Base-by-base conservation (phyloP, 495 filamentous ascomycete genomes). In the Aspergillus biplanus region DNA sequence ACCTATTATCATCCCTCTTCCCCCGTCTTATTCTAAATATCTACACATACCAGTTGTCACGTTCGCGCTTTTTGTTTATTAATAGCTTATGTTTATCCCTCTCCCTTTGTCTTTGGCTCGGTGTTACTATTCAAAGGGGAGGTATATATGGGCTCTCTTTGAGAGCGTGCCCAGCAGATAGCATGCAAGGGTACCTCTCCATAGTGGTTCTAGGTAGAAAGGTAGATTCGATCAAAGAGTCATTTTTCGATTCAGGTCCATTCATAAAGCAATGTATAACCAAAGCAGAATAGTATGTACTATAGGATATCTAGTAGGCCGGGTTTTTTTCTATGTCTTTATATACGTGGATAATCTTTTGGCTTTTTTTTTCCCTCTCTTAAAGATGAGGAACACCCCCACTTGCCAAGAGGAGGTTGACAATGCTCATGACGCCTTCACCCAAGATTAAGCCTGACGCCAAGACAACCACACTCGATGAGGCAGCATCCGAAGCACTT, bases 361-460 rank as follows among this genome's bases (percentile, higher is more conserved):
- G 11, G 8, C 15, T 61, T 16, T 8, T 11, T 35, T 15, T 44
- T n/a, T 58, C 35, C 8, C 35, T 11, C 31, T 57, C 15, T 68
- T 69, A 91, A 44, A 93, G 76, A 82, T 94, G 91, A 64, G 92
- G 91, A 59, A 97, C 91, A 11, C 80, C 77, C 21, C 85, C 82
- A 75, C 91, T 94, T 46, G 96, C 91, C 68, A 99, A 82, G 9
- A 89, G 71, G 61, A 99, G 75, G 69, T 97, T 97, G 34, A 95
- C 83, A 68, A 99, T 97, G 69, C 95, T 98, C 58, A 97, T 72
- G 64, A 98, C 86, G 0, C 96, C 96, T 74, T 99, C 96, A 7
- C 96, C 96, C 21, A 99, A 76, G 65, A 99, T 97, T 59, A 98
- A 84, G 3, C 96, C 92, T 37, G 83, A 86, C 2, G 87, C 87